Percentiles rank a stretch among this genome's conserved stretches.
These are phyloP conservation scores for Durotheca rogersii DNA, from an alignment of 495 filamentous ascomycete genomes.

Conservation along the genomic window DNA sequence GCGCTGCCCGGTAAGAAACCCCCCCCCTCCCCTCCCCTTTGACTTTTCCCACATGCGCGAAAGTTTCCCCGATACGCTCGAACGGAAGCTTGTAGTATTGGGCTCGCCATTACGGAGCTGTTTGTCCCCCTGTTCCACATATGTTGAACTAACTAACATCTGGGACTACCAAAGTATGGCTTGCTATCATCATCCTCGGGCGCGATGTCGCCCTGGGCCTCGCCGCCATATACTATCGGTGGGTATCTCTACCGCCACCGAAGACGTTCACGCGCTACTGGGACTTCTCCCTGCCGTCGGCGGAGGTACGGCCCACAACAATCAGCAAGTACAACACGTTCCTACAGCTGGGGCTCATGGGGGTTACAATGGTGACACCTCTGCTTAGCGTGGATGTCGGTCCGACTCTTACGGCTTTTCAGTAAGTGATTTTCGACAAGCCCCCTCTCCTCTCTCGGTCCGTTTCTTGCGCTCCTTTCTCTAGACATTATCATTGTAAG, in stretches of 20 bases:
- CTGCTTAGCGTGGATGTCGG: slow-evolving; percentile 61
- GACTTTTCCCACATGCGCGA: no score
- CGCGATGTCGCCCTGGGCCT: slow-evolving; percentile 85
- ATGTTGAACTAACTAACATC: no score
- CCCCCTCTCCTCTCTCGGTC: no score
- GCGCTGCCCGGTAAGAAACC: slow-evolving; percentile 68
- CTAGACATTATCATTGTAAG: no score
- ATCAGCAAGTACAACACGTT: slow-evolving; percentile 91
- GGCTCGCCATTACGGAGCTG: no score
- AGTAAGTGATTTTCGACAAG: no score
- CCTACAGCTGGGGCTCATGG: slow-evolving; percentile 76
- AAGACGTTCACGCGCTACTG: slow-evolving; percentile 94
- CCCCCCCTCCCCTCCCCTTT: neutral
- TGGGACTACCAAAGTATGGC: slow-evolving; percentile 60
- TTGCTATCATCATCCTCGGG: slow-evolving; percentile 85
- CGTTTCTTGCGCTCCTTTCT: no score
- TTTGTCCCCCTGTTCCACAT: no score
- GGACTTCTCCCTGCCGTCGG: slow-evolving; percentile 92
- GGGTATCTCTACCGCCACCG: slow-evolving; percentile 86
- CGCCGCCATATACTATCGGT: slow-evolving; percentile 90
- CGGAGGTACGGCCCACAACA: slow-evolving; percentile 86
- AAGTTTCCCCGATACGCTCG: no score
- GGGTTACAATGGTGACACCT: slow-evolving; percentile 71
- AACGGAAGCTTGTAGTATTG: no score
- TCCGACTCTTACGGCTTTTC: slow-evolving; percentile 60